These are phyloP conservation scores for Sphenostylis stenocarpa DNA, from an alignment of 306 rosid species.

Conservation along the genomic window DNA sequence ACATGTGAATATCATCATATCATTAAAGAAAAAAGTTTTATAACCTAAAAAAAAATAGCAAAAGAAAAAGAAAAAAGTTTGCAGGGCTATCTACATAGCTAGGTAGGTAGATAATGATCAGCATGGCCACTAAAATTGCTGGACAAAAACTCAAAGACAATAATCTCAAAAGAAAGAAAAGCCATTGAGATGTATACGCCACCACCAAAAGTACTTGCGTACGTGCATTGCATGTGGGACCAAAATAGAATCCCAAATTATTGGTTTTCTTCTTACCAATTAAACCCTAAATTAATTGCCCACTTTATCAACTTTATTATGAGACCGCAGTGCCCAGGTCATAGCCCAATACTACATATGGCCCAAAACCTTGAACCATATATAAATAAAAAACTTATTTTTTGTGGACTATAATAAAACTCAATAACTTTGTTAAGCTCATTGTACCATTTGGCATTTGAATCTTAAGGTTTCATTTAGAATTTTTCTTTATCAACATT, in stretches of 20 bases:
- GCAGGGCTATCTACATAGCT: not conserved
- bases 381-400: no score
- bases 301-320: not conserved
- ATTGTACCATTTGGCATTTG: no score
- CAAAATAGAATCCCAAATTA: not conserved
- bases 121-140: slow-evolving; percentile 7
- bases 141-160: not conserved
- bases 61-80: not conserved
- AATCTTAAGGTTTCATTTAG: no score
- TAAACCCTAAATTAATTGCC: no score
- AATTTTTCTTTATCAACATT: no score
- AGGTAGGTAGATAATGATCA: not conserved
- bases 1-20: not conserved
- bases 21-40: not conserved
- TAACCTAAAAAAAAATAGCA: no score
- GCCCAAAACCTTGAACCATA: no score
- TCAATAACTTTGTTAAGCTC: no score
- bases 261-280: no score
- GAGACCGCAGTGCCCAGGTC: not conserved
- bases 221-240: slow-evolving; percentile 1
- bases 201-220: not conserved
- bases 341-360: no score
- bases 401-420: no score
- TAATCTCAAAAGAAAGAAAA: not conserved
- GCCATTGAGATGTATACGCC: no score